Evolutionary conservation across 2,329 filamentous ascomycete genomes (phyloP).

Genomic region (Cercospora beticola): DNA sequence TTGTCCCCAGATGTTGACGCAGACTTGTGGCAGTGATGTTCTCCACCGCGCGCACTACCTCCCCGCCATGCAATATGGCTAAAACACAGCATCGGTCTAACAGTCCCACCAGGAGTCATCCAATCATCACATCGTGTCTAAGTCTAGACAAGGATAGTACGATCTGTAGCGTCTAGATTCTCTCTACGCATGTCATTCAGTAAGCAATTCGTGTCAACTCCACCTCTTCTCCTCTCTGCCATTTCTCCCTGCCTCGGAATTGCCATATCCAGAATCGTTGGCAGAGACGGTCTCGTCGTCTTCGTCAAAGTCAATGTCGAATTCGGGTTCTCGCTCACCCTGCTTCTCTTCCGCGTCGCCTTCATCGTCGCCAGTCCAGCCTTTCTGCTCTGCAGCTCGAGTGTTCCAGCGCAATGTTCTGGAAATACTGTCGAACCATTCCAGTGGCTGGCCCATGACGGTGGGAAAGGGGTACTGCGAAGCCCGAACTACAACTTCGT

Average conservation of each 20-base stretch:
- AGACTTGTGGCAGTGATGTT: slow-evolving; percentile 1
- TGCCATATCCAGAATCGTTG: slow-evolving; percentile 34
- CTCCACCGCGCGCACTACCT: not conserved
- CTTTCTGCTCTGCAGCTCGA: slow-evolving; percentile 86
- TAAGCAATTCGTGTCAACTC: slow-evolving; percentile 11
- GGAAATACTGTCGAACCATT: slow-evolving; percentile 96
- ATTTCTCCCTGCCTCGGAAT: slow-evolving; percentile 21
- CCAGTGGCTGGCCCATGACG: slow-evolving; percentile 81
- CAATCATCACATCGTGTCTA: not conserved
- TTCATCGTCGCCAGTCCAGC: slow-evolving; percentile 56
- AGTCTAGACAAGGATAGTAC: not conserved
- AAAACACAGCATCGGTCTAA: not conserved
- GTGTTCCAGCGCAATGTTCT: slow-evolving; percentile 94
- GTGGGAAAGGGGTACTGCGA: slow-evolving; percentile 97
- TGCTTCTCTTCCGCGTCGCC: slow-evolving; percentile 33
- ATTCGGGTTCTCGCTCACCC: slow-evolving; percentile 50
- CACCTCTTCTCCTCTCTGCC: slow-evolving; percentile 25
- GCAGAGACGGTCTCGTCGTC: slow-evolving; percentile 45
- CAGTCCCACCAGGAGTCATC: not conserved
- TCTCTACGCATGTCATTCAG: not conserved
- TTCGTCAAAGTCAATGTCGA: slow-evolving; percentile 89
- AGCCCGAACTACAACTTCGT: slow-evolving; percentile 93
- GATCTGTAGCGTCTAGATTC: not conserved
- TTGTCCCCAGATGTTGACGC: not conserved
- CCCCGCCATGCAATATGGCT: not conserved